Evolutionary conservation across 495 filamentous ascomycete species (phyloP), one percentile per base, ranked within the genome.

Genomic region (Daldinia loculata): DNA sequence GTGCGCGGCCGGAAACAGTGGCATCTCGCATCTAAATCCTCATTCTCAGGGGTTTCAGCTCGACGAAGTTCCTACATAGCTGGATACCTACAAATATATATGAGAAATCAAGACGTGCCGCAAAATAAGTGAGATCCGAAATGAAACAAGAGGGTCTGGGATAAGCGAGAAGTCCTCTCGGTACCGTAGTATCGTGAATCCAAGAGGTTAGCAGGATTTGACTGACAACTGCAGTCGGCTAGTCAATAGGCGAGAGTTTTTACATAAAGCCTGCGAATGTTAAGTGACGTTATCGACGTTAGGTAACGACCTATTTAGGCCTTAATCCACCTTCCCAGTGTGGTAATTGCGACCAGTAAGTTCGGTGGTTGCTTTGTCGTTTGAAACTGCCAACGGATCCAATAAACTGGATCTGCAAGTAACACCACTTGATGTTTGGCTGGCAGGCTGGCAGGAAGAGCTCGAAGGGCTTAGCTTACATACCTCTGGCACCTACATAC

Each of bases 381-480:
- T 72, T 58, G 69, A 72, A 72, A 72, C 69, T 61, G 50, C 56
- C 48, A 67, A 56, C 59, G 60, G 69, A 41, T 36, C 63, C 56
- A 63, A 53, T 53, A 15, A 53, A 53, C 50, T 53, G 14, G 50
- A 29, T 29, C 50, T 52, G 26, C 50, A 11, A 17, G 50, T 30
- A 30, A 30, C 50, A 26, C 26, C 24, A 50, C 17, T 51, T 8
- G 14, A 43, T 48, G 32, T 26, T 57, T 57, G 56, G 56, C 39
- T 56, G 32, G 52, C 12, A 26, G 56, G 56, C 39, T 56, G 32
- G 52, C 12, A 26, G 36, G 4, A 24, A 56, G 26, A 7, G 34
- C 15, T 60, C 15, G 17, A 43, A 61, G 27, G 27, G 57, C 43
- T 52, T 52, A 52, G 50, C 50, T 52, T 29, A 36, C 34, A 36